Base-by-base conservation (phyloP, 352 stramenopile species). In the Pythium sp. region DNA sequence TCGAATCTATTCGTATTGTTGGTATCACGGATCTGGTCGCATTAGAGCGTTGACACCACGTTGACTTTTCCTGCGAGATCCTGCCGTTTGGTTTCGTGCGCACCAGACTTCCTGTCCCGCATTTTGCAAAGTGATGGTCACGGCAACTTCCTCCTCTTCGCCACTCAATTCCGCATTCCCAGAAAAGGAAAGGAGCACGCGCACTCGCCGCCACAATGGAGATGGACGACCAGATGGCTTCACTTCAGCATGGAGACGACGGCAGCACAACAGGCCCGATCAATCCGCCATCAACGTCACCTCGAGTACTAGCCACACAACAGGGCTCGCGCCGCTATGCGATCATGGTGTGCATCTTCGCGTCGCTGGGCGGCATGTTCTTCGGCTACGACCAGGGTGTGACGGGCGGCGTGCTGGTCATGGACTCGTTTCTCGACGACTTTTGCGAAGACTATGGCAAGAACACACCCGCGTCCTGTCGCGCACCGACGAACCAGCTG, bases 311-410 rank as follows among this genome's bases (percentile, higher is more conserved):
- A 54, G 6, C 30, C 2, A 26, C 54, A 6, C 54, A 7, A 5
- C 55, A 60, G 30, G 55, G 55, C 55, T 60, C 55, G 30, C 30
- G 62, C 32, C 28, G 38, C 38, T 63, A 74, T 56, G 76, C 74
- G 12, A 71, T 81, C 51, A 22, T 73, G 43, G 46, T 54, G 26
- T 78, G 72, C 56, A 18, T 84, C 34, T 78, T 78, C 41, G 72
- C 72, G 24, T 82, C 78, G 54, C 69, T 85, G 14, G 78, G 78
- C 30, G 78, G 78, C 11, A 65, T 82, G 36, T 82, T 83, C 69
- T 81, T 86, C 53, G 79, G 79, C 56, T 86, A 82, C 47, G 76
- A 79, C 68, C 68, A 80, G 28, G 79, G 76, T 24, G 74, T 82
- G 28, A 84, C 74, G 1, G 70, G 74, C 41, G 74, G 72, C 30